Percentiles rank a stretch among this genome's conserved stretches.
Conservation (phyloP, 495 filamentous ascomycete genomes). For the Friedmanniomyces endolithicus region DNA sequence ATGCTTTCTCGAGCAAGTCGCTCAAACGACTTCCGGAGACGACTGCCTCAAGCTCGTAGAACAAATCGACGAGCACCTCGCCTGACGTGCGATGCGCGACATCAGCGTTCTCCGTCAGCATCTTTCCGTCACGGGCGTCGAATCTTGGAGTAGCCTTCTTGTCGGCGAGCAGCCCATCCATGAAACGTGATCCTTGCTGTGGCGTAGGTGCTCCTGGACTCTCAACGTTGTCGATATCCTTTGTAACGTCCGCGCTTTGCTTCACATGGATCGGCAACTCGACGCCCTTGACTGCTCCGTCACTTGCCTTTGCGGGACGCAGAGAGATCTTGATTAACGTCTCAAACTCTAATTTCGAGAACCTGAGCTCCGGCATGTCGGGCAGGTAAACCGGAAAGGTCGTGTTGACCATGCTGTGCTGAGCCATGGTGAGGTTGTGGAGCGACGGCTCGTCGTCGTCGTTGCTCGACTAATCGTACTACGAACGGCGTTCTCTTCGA, state of each 20-base stretch:
- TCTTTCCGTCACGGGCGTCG: conserved; percentile 29
- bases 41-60: conserved; percentile 32
- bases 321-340: conserved; percentile 17
- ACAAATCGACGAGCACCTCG: conserved; percentile 33
- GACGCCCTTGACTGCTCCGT: not conserved
- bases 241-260: not conserved
- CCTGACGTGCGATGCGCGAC: conserved; percentile 32
- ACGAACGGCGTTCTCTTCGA: too few relatives aligned
- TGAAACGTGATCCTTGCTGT: conserved; percentile 17
- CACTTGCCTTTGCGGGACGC: not conserved
- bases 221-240: not conserved
- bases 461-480: too few relatives aligned
- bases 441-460: too few relatives aligned
- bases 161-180: conserved; percentile 21
- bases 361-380: conserved; percentile 23
- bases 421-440: not conserved
- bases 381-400: conserved; percentile 33
- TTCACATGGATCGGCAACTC: conserved; percentile 4
- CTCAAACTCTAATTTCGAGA: conserved; percentile 26
- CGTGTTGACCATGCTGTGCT: conserved; percentile 27
- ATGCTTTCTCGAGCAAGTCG: conserved; percentile 31
- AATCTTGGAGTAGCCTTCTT: conserved; percentile 8
- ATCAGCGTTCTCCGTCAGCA: conserved; percentile 34
- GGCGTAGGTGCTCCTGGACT: not conserved
- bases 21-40: conserved; percentile 23